Percentiles rank a stretch among this genome's conserved stretches.
These are phyloP conservation scores for Capillidium rhysosporum DNA, from an alignment of 371 early-diverging fungal genomes.

Conservation along the genomic window DNA sequence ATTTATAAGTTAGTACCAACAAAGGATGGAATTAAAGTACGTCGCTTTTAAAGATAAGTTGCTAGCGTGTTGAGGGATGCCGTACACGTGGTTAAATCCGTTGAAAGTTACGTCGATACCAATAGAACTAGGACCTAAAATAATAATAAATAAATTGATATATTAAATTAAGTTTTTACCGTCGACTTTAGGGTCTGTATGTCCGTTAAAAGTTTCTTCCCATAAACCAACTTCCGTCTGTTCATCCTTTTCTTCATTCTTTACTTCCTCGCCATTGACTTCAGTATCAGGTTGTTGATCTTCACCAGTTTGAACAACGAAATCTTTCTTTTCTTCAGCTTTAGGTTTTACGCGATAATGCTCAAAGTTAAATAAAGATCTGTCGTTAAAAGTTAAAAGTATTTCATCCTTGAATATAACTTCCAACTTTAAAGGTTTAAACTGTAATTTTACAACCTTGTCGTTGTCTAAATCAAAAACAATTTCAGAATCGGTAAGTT, in stretches of 20 bases:
- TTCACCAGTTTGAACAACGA: conserved; percentile 5
- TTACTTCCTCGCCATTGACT: conserved; percentile 12
- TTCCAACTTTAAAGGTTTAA: conserved; percentile 41
- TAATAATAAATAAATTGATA: neutral
- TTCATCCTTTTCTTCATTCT: conserved; percentile 17
- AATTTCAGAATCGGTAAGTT: conserved; percentile 11
- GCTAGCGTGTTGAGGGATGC: conserved; percentile 88
- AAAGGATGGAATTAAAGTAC: conserved; percentile 12
- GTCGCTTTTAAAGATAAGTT: conserved; percentile 67
- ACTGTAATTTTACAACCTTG: conserved; percentile 13
- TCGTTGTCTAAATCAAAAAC: neutral
- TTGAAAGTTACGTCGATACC: conserved; percentile 84
- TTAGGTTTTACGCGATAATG: conserved; percentile 45
- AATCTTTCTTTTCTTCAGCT: conserved; percentile 9
- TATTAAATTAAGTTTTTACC: conserved; percentile 21
- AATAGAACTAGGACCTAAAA: conserved; percentile 71
- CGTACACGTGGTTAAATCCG: conserved; percentile 72
- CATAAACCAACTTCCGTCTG: conserved; percentile 51
- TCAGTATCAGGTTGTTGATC: conserved; percentile 8
- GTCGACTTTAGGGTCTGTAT: conserved; percentile 76
- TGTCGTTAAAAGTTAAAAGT: conserved; percentile 55
- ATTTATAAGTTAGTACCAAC: neutral
- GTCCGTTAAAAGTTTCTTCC: conserved; percentile 74
- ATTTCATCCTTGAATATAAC: conserved; percentile 34
- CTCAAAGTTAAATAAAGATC: conserved; percentile 70